These are phyloP conservation scores for Cyclocybe aegerita DNA, from an alignment of 768 basidiomycete species.

Conservation along the genomic window DNA sequence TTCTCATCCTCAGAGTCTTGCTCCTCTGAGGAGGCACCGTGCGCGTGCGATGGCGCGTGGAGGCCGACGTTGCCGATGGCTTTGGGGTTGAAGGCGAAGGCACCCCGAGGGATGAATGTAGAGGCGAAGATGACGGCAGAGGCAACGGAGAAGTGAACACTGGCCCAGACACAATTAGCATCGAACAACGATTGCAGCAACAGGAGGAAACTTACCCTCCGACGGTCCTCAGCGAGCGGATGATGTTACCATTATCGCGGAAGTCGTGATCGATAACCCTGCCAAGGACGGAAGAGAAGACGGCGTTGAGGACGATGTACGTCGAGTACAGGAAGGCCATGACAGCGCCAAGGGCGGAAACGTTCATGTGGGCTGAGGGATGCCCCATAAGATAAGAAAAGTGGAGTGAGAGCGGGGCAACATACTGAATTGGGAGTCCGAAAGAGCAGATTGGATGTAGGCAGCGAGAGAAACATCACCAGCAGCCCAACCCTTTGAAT, in stretches of 20 bases:
- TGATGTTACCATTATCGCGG: slow-evolving; percentile 18
- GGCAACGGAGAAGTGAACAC: slow-evolving; percentile 28
- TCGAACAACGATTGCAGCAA: background rate
- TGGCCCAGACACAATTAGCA: background rate
- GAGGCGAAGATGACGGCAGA: slow-evolving; percentile 25
- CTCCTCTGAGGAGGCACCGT: background rate
- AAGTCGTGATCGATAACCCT: slow-evolving; percentile 30
- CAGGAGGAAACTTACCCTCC: slow-evolving; percentile 23
- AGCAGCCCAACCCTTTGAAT: slow-evolving; percentile 31
- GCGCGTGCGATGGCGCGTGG: background rate
- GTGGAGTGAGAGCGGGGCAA: background rate
- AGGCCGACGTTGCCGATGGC: slow-evolving; percentile 14
- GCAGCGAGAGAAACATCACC: slow-evolving; percentile 34
- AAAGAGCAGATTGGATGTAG: slow-evolving; percentile 29
- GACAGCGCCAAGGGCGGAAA: slow-evolving; percentile 29
- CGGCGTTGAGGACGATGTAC: slow-evolving; percentile 30
- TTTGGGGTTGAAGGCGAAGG: slow-evolving; percentile 33
- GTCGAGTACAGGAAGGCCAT: slow-evolving; percentile 34
- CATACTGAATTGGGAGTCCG: slow-evolving; percentile 26
- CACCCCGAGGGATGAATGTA: slow-evolving; percentile 28
- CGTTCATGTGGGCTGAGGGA: slow-evolving; percentile 21
- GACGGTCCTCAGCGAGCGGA: slow-evolving; percentile 20
- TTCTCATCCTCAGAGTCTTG: slow-evolving; percentile 11
- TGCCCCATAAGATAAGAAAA: background rate
- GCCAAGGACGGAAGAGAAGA: slow-evolving; percentile 28